These are phyloP conservation scores for Chrysoporthe austroafricana DNA, from an alignment of 2,329 filamentous ascomycete species.

Conservation along the genomic window DNA sequence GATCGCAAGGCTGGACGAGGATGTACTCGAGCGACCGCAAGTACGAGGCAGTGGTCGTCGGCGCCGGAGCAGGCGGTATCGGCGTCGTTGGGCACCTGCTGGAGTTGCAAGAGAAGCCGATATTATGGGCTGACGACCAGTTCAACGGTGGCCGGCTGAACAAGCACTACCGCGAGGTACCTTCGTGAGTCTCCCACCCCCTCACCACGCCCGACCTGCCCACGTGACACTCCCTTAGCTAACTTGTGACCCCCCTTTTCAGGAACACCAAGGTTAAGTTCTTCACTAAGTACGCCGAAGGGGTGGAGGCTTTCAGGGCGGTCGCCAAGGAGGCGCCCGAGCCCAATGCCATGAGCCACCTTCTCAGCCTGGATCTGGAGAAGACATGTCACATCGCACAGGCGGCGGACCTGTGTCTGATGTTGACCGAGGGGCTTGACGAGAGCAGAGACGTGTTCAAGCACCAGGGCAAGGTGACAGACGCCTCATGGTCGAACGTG, in stretches of 20 bases:
- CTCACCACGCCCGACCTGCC: not conserved
- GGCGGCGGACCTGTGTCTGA: slow-evolving; percentile 58
- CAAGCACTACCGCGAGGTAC: slow-evolving; percentile 62
- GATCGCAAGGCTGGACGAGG: slow-evolving; percentile 24
- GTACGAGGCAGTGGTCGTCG: slow-evolving; percentile 31
- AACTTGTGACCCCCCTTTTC: not conserved
- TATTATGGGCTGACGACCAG: slow-evolving; percentile 62
- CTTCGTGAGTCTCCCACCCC: slow-evolving; percentile 36
- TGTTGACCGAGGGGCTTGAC: slow-evolving; percentile 49
- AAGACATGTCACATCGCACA: slow-evolving; percentile 60
- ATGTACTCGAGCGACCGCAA: slow-evolving; percentile 28
- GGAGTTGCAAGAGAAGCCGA: slow-evolving; percentile 50
- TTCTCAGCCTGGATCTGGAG: slow-evolving; percentile 58
- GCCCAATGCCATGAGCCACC: slow-evolving; percentile 57
- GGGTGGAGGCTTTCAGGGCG: slow-evolving; percentile 54
- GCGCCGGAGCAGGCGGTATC: slow-evolving; percentile 46
- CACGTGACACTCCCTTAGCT: not conserved
- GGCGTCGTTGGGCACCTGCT: slow-evolving; percentile 65
- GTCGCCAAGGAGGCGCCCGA: slow-evolving; percentile 51
- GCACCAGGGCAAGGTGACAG: slow-evolving; percentile 42
- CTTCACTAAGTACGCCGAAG: slow-evolving; percentile 61
- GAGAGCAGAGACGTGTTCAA: slow-evolving; percentile 44
- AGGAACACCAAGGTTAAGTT: slow-evolving; percentile 63
- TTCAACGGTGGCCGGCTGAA: slow-evolving; percentile 59
- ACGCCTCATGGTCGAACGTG: slow-evolving; percentile 37